phyloP scores from a whole-genome alignment of 495 filamentous ascomycete species.

The Xylaria castorea region DNA sequence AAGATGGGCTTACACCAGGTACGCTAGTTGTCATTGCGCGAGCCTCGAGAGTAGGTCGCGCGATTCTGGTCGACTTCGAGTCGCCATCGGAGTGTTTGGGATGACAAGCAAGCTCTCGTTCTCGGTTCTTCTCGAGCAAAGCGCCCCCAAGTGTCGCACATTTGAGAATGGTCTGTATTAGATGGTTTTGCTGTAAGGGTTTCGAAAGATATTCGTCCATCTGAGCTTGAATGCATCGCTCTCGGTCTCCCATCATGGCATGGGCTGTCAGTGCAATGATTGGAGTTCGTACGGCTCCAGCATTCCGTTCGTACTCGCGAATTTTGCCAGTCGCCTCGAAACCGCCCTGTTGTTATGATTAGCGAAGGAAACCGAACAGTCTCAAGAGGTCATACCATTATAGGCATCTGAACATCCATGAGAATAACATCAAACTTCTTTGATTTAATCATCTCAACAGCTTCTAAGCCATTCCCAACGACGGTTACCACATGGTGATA shows the following conservation, averaged over 20 bases:
- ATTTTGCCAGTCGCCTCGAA: slow-evolving; percentile 99
- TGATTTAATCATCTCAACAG: slow-evolving; percentile 85
- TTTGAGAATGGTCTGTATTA: slow-evolving; percentile 98
- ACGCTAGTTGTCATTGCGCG: slow-evolving; percentile 71
- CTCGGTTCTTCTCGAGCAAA: slow-evolving; percentile 72
- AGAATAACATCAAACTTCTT: slow-evolving; percentile 95
- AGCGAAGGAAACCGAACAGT: slow-evolving; percentile 33
- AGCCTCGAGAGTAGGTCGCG: slow-evolving; percentile 46
- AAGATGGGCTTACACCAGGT: slow-evolving; percentile 64
- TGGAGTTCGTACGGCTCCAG: slow-evolving; percentile 79
- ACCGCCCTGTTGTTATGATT: slow-evolving; percentile 68
- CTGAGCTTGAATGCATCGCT: slow-evolving; percentile 97
- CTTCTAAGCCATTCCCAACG: slow-evolving; percentile 92
- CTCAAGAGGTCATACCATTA: slow-evolving; percentile 68
- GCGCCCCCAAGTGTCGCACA: slow-evolving; percentile 91
- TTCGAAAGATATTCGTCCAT: slow-evolving; percentile 99
- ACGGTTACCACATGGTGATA: slow-evolving; percentile 97
- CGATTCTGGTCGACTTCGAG: slow-evolving; percentile 32
- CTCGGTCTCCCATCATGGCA: slow-evolving; percentile 98
- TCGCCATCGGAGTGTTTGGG: slow-evolving; percentile 36
- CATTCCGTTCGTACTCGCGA: slow-evolving; percentile 86
- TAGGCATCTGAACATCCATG: slow-evolving; percentile 99
- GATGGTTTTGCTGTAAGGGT: slow-evolving; percentile 94
- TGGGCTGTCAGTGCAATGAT: slow-evolving; percentile 98
- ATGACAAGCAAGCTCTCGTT: slow-evolving; percentile 52